Base-by-base conservation (phyloP, 306 rosid genomes). In the Albizia julibrissin region DNA sequence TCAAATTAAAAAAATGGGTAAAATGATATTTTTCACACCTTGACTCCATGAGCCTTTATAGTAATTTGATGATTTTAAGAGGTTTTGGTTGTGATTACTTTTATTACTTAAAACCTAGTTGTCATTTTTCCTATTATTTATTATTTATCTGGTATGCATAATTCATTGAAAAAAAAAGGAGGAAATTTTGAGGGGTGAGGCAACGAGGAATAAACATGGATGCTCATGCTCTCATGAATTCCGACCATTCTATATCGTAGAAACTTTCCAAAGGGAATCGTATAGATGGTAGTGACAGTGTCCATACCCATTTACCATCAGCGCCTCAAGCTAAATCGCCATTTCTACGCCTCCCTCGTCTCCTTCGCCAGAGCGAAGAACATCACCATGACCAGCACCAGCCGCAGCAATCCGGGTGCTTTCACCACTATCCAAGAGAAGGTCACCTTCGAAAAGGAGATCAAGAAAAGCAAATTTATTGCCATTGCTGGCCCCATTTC, bases 381-480 rank as follows among this genome's bases (percentile, higher is more conserved):
- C 83, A 82, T 79, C 74, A 83, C 86, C 47, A 88, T 93, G 92
- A 80, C 90, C 50, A 70, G 87, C 83, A 47, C 76, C 75, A 84
- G 86, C 69, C 61, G 16, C 10, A 79, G 85, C 47, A 62, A 50
- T 49, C 87, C 89, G 0, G 93, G 94, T 18, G 95, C 90, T 19
- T 95, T 65, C 87, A 93, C 94, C 42, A 91, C 94, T 3, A 68
- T 95, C 79, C 81, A 87, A 83, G 98, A 95, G 72, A 89, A 44
- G 40, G 87, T 89, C 37, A 82, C 84, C 11, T 89, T 91, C 81
- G 89, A 95, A 43, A 90, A 81, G 59, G 99, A 90, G 68, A 90
- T 93, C 22, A 92, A 94, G 83, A 95, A 93, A 80, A 93, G 98
- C 90, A 95, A 95, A 79, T 95, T 95, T 90, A 91, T 93, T 86